A percentile compares a stretch with the other conserved stretches of the same genome.
phyloP scores from a whole-genome alignment of 768 basidiomycete genomes.

The Candolleomyces efflorescens region DNA sequence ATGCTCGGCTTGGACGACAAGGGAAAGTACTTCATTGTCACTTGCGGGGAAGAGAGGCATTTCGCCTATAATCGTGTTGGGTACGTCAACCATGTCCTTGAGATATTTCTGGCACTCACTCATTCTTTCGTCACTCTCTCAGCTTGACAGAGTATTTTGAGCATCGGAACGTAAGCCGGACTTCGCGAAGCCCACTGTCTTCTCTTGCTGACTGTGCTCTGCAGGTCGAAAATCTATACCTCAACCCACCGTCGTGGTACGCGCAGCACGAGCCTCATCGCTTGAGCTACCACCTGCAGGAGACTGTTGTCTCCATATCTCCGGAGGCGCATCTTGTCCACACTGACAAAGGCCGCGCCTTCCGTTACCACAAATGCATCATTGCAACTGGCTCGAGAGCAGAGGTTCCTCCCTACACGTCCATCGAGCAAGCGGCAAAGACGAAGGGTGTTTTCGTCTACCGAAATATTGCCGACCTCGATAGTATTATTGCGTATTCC shows the following conservation, averaged over 20 bases:
- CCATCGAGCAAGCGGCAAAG: conserved; percentile 30
- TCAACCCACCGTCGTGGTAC: conserved; percentile 58
- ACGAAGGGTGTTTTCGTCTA: conserved; percentile 67
- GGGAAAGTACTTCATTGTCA: conserved; percentile 48
- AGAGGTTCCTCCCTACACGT: conserved; percentile 54
- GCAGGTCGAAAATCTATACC: conserved; percentile 52
- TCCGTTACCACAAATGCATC: conserved; percentile 59
- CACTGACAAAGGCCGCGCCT: conserved; percentile 39
- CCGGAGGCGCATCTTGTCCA: conserved; percentile 37
- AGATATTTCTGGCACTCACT: background rate
- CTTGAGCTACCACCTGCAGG: conserved; percentile 50
- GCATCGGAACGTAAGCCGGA: conserved; percentile 37
- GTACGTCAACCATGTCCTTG: conserved; percentile 19
- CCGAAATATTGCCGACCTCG: conserved; percentile 65
- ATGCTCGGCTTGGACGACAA: conserved; percentile 51
- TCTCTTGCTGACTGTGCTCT: background rate
- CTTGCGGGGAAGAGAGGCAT: conserved; percentile 54
- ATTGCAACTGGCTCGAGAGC: conserved; percentile 70
- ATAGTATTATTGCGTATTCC: conserved; percentile 58
- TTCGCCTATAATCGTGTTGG: conserved; percentile 56
- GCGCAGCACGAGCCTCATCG: conserved; percentile 50
- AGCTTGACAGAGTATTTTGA: conserved; percentile 57
- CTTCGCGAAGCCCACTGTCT: background rate
- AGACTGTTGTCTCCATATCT: conserved; percentile 39
- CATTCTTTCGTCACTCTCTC: background rate